Percentiles rank a stretch among this genome's conserved stretches.
Evolutionary conservation across 768 basidiomycete species (phyloP).

Genomic region (Boletus coccyginus): DNA sequence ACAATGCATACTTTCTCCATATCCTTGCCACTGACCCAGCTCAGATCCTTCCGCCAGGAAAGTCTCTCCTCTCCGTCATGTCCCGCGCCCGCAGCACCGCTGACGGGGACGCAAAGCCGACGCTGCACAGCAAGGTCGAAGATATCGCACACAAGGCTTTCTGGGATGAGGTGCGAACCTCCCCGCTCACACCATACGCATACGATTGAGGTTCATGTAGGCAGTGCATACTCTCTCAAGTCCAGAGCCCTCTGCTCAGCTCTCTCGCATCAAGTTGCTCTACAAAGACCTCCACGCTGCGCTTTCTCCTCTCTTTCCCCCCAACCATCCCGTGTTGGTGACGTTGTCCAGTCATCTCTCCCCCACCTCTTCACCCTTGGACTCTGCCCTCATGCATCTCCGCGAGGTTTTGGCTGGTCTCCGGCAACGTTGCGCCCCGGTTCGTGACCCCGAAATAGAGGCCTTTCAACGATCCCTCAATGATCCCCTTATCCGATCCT

Average conservation of each 20-base stretch:
- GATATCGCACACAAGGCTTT: constrained; percentile 59
- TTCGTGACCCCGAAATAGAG: constrained; percentile 56
- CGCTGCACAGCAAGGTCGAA: constrained; percentile 47
- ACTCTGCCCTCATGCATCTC: constrained; percentile 52
- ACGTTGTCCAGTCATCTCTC: constrained; percentile 57
- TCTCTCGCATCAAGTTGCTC: constrained; percentile 54
- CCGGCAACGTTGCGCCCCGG: constrained; percentile 63
- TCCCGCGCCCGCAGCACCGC: constrained; percentile 24
- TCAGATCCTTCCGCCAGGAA: constrained; percentile 64
- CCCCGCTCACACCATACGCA: constrained; percentile 2
- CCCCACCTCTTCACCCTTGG: constrained; percentile 66
- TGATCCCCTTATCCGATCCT: constrained; percentile 26
- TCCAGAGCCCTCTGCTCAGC: constrained; percentile 55
- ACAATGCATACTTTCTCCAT: constrained; percentile 65
- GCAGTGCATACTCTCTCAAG: constrained; percentile 55
- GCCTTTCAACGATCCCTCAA: constrained; percentile 37
- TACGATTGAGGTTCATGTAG: constrained; percentile 37
- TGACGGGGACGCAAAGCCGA: constrained; percentile 22
- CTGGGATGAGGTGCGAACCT: constrained; percentile 63
- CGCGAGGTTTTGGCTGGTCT: constrained; percentile 52
- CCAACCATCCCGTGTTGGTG: constrained; percentile 46
- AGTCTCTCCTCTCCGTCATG: constrained; percentile 68
- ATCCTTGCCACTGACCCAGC: constrained; percentile 61
- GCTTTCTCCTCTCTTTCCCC: constrained; percentile 58
- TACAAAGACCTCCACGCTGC: constrained; percentile 52